Percentiles rank a stretch among this genome's conserved stretches.
Evolutionary conservation across 148 eudicot species (phyloP).

Genomic region (Amaranthus palmeri): DNA sequence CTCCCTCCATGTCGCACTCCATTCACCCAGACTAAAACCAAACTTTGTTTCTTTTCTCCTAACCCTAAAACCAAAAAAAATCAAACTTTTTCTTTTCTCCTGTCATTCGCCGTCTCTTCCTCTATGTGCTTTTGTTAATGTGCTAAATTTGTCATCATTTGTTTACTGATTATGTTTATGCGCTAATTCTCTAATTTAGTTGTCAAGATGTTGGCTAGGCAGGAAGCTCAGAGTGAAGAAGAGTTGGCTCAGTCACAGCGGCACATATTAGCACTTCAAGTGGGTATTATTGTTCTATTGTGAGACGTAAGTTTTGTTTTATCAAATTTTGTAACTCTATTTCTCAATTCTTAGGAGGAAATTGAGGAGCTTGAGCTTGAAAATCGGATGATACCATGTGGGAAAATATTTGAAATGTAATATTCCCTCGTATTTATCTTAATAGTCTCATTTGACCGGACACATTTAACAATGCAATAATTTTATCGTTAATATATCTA

Average conservation of each 20-base stretch:
- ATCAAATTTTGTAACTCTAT: conserved; percentile 20
- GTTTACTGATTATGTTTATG: background rate
- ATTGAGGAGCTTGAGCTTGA: conserved; percentile 98
- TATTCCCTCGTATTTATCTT: no score
- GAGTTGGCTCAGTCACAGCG: conserved; percentile 96
- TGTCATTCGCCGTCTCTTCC: no score
- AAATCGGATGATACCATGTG: no score
- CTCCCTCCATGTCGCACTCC: no score
- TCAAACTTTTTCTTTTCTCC: no score
- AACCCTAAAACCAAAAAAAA: no score
- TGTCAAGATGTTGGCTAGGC: conserved; percentile 86
- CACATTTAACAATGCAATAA: no score
- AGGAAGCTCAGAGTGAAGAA: conserved; percentile 99
- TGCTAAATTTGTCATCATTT: background rate
- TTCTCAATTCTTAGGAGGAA: conserved; percentile 61
- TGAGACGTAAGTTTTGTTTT: background rate
- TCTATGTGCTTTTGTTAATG: conserved; percentile 9
- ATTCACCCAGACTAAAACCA: no score
- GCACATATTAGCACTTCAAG: conserved; percentile 98
- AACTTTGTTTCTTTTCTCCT: no score
- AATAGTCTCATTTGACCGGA: no score
- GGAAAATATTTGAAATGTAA: no score
- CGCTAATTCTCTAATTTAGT: conserved; percentile 6
- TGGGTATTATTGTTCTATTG: conserved; percentile 28
- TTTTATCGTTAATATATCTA: no score